A percentile compares a stretch with the other conserved stretches of the same genome.
These are phyloP conservation scores for Fusarium globosum DNA, from an alignment of 2,329 filamentous ascomycete species.

Conservation along the genomic window DNA sequence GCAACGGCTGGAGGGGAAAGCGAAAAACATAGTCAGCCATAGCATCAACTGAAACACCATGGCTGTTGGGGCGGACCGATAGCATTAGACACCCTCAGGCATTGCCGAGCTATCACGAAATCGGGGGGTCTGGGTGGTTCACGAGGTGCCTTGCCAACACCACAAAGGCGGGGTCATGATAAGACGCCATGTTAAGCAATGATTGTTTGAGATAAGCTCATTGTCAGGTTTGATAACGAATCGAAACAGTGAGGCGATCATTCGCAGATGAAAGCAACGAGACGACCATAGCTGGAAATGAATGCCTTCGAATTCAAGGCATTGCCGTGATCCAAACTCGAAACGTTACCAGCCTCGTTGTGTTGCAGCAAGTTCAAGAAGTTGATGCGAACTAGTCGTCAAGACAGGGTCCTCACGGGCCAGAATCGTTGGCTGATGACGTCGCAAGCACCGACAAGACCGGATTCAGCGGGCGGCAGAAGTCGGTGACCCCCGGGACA, in stretches of 20 bases:
- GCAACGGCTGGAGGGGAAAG: background rate
- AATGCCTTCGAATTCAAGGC: background rate
- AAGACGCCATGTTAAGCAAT: conserved; percentile 24
- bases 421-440: conserved; percentile 39
- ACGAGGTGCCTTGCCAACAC: conserved; percentile 18
- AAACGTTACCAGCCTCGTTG: conserved; percentile 8
- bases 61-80: background rate
- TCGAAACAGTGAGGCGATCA: background rate
- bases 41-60: conserved; percentile 3
- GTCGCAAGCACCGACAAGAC: conserved; percentile 28
- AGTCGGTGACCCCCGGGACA: conserved; percentile 36
- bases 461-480: conserved; percentile 31
- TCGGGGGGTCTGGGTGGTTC: background rate
- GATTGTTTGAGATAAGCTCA: conserved; percentile 8
- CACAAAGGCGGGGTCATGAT: conserved; percentile 31
- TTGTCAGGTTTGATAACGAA: background rate
- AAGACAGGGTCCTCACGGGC: conserved; percentile 30
- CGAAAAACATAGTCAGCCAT: background rate
- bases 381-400: conserved; percentile 19
- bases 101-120: conserved; percentile 3
- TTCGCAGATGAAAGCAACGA: background rate
- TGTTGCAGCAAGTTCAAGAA: conserved; percentile 16
- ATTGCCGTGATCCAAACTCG: background rate
- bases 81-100: background rate
- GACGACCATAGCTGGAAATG: background rate